These are phyloP conservation scores for Thraustochytrium sp. DNA, from an alignment of 352 stramenopile genomes.

Conservation along the genomic window DNA sequence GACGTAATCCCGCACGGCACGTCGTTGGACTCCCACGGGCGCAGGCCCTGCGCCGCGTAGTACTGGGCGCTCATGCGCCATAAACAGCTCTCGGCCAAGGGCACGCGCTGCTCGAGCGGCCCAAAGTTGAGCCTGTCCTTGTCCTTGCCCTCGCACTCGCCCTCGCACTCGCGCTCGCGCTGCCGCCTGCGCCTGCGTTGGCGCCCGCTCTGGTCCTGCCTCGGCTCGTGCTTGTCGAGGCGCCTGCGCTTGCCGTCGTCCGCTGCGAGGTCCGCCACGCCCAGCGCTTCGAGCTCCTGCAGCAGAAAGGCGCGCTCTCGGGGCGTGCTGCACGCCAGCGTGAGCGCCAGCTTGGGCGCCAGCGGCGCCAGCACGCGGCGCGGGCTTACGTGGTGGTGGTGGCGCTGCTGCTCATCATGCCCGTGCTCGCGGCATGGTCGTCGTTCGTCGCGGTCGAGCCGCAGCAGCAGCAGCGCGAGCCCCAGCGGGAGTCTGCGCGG, in stretches of 20 bases:
- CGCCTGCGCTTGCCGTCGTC: neutral
- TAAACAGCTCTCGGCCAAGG: neutral
- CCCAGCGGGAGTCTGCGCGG: neutral
- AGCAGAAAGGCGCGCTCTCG: neutral
- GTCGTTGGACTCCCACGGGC: neutral
- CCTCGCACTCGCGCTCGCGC: neutral
- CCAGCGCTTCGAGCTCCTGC: neutral
- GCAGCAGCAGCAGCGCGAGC: neutral
- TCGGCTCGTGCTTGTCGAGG: neutral
- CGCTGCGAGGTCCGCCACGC: neutral
- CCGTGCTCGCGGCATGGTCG: too few relatives aligned
- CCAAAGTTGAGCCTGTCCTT: too few relatives aligned
- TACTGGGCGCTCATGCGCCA: neutral
- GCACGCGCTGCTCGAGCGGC: neutral
- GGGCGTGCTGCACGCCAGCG: neutral
- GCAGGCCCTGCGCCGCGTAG: neutral
- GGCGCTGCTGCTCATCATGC: too few relatives aligned
- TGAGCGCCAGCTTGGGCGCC: neutral
- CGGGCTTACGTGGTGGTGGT: neutral
- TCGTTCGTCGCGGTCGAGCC: neutral
- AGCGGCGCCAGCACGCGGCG: neutral
- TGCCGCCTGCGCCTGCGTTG: neutral
- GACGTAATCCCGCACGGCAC: conserved; percentile 24
- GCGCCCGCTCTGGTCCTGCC: neutral
- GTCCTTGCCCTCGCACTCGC: too few relatives aligned